Percentiles rank a stretch among this genome's conserved stretches.
Evolutionary conservation across 768 basidiomycete genomes (phyloP).

Genomic region (Suillus weaverae): DNA sequence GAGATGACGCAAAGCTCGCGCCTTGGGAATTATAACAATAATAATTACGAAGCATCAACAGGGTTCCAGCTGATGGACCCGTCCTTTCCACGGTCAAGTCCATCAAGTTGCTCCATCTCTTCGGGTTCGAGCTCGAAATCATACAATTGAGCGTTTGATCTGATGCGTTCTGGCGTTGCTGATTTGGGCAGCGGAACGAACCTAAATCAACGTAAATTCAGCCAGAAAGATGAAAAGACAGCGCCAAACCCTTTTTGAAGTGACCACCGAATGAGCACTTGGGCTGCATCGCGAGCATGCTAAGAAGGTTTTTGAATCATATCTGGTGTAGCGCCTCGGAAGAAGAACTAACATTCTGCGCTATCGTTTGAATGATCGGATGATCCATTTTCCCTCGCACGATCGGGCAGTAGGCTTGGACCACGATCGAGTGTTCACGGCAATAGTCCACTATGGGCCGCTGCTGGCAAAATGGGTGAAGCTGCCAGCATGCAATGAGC

Average conservation of each 20-base stretch:
- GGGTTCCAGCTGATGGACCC: conserved; percentile 89
- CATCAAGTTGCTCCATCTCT: conserved; percentile 67
- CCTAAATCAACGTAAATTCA: conserved; percentile 35
- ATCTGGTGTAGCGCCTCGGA: background rate
- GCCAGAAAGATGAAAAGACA: background rate
- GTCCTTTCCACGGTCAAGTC: conserved; percentile 67
- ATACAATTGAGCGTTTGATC: conserved; percentile 70
- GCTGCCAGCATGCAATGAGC: conserved; percentile 36
- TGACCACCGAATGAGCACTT: conserved; percentile 88
- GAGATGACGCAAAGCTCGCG: background rate
- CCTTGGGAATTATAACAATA: background rate
- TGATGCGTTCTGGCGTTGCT: conserved; percentile 65
- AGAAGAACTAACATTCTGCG: conserved; percentile 51
- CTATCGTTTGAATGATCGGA: conserved; percentile 51
- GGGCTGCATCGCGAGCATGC: conserved; percentile 65
- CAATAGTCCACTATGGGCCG: conserved; percentile 77
- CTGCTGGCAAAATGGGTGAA: conserved; percentile 85
- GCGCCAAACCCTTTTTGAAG: conserved; percentile 71
- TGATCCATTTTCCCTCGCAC: conserved; percentile 58
- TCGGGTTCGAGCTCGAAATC: conserved; percentile 68
- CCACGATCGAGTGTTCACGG: conserved; percentile 52
- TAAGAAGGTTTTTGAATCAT: conserved; percentile 23
- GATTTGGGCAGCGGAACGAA: conserved; percentile 86
- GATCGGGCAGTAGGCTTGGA: conserved; percentile 80
- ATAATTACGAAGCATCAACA: conserved; percentile 45